Conservation (phyloP, 2,329 filamentous ascomycete genomes). For the Chalaropsis thielavioides region DNA sequence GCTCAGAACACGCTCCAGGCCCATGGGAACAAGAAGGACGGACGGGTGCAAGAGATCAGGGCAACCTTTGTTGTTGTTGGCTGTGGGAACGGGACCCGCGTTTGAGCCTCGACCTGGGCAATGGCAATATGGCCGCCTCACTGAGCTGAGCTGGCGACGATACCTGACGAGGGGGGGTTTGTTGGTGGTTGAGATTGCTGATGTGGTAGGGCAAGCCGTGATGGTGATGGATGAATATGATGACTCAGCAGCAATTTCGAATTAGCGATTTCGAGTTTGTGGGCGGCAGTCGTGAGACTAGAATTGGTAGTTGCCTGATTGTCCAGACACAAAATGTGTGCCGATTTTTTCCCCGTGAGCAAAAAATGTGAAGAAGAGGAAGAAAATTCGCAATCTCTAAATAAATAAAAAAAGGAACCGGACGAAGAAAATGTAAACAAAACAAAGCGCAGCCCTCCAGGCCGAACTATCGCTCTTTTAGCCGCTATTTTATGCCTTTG, state of each 20-base stretch:
- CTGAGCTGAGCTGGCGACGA: background rate
- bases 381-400: background rate
- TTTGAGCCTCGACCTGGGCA: too few species aligned
- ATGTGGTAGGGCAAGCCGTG: background rate
- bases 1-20: conserved; percentile 14
- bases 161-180: background rate
- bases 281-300: background rate
- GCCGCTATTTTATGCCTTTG: conserved; percentile 4
- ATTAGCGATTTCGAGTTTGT: background rate
- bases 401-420: background rate
- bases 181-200: background rate
- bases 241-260: background rate
- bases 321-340: too few species aligned
- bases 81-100: too few species aligned
- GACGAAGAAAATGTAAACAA: background rate
- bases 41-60: background rate
- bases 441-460: background rate
- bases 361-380: background rate
- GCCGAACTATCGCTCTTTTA: background rate
- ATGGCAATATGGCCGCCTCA: background rate
- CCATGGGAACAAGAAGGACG: conserved; percentile 1
- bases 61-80: too few species aligned
- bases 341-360: background rate
- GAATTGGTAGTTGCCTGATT: background rate
- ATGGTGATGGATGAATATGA: background rate